phyloP scores from a whole-genome alignment of 1,139 yeast genomes.

The Blastobotrys apis region DNA sequence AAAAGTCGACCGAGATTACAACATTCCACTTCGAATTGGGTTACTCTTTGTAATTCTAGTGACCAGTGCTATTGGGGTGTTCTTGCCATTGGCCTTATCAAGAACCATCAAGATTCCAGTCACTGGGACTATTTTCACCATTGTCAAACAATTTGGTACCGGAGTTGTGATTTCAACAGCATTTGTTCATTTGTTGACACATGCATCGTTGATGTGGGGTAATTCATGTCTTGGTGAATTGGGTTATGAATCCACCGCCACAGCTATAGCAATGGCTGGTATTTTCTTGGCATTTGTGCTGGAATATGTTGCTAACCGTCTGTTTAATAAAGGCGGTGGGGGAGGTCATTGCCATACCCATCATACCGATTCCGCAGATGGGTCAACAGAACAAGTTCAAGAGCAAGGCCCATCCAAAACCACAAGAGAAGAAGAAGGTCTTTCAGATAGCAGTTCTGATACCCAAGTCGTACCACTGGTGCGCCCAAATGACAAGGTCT shows the following conservation, averaged over 20 bases:
- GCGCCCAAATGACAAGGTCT: constrained; percentile 25
- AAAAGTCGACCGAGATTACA: constrained; percentile 30
- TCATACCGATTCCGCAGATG: background rate
- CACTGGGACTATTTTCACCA: constrained; percentile 26
- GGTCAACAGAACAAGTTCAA: background rate
- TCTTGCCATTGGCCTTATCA: constrained; percentile 29
- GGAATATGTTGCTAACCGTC: constrained; percentile 24
- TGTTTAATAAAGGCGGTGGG: constrained; percentile 11
- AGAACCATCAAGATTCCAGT: constrained; percentile 27
- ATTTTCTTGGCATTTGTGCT: constrained; percentile 33
- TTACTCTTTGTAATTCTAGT: constrained; percentile 36
- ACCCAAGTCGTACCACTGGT: constrained; percentile 7
- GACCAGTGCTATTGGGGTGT: constrained; percentile 35
- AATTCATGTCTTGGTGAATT: constrained; percentile 50
- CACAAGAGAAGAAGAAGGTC: background rate
- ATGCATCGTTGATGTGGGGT: constrained; percentile 55
- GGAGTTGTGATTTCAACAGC: constrained; percentile 89
- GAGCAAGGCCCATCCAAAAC: background rate
- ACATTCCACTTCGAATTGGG: constrained; percentile 35
- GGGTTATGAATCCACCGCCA: constrained; percentile 34
- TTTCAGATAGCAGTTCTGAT: background rate
- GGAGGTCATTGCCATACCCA: background rate
- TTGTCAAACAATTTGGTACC: constrained; percentile 57
- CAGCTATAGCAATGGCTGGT: constrained; percentile 37
- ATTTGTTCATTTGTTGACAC: constrained; percentile 72